Base-by-base conservation (phyloP, 129 eudicot species). In the Tagetes patula region DNA sequence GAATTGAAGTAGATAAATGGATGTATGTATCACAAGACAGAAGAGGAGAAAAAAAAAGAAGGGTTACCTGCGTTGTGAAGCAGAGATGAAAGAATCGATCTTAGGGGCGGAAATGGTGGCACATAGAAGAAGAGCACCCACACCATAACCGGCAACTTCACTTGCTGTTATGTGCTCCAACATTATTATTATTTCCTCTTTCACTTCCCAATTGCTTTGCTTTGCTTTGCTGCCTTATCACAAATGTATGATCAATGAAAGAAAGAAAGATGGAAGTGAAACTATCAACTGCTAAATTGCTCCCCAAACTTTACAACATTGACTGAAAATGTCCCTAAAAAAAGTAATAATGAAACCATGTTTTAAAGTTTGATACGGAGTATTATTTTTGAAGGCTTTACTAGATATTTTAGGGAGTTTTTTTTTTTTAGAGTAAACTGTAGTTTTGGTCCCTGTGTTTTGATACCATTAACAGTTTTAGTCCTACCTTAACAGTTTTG, bases 81-180 rank as follows among this genome's bases (percentile, higher is more conserved):
- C 73, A 67, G 96, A 87, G 65, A 92, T 80, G 88, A 87, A 75
- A 46, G 88, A 80, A 73, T 89, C 95, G 67, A 92, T 75, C 78
- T 81, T 89, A 40, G 98, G 87, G 67, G 96, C 98, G 12, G 96
- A 82, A 79, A 89, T 69, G 77, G 96, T 92, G 84, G 98, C 91
- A 55, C 85, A 83, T 6, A 89, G 71, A 8, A 92, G 87, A 1
- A 92, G 82, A 62, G 90, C 87, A 8, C 96, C 98, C 2, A 89
- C 98, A 32, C 89, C 89, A 83, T 87, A 86, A 13, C 98, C 96
- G 30, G 97, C 97, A 3, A 88, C 67, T 86, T 91, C 97, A 59
- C 86, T 88, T 77, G 91, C 90, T 72, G 96, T 91, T 39, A 91
- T 83, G 85, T 88, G 86, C 65, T 91, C 93, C 55, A 91, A 83